Base-by-base conservation (phyloP, 1,284 basidiomycete genomes). In the Pulveroboletus sp. region DNA sequence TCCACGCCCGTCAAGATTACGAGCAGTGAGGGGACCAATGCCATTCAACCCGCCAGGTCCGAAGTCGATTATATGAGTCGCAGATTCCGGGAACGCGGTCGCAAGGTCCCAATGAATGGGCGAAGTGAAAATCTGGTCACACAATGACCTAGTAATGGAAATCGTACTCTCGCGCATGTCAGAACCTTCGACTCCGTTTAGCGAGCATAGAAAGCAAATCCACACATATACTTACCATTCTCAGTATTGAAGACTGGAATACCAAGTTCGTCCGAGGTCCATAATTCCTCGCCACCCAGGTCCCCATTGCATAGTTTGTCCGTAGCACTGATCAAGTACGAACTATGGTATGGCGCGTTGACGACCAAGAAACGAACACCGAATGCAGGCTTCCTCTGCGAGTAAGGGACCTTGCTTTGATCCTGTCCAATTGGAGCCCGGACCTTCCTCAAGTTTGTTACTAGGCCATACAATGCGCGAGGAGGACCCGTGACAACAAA, bases 41-140 rank as follows among this genome's bases (percentile, higher is more conserved):
- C 96, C 96, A 64, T 91, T 94, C 57, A 92, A 73, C 31, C 96
- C 96, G 61, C 96, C 96, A 1, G 96, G 94, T 57, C 96, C 97
- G 70, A 99, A 98, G 76, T 98, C 97, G 65, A 99, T 78, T 8
- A 93, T 90, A 73, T 99, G 96, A 5, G 96, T 98, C 0, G 95
- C 94, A 11, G 87, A 83, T 55, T 88, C 81, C 2, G 94, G 91
- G 84, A 96, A 97, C 66, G 87, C 80, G 35, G 92, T 95, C 5
- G 95, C 95, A 71, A 89, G 87, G 48, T 82, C 78, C 97, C 97
- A 99, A 77, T 96, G 89, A 65, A 99, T 96, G 22, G 91, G 92
- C 49, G 83, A 83, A 6, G 88, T 92, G 74, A 97, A 96, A 69
- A 99, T 96, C 74, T 97, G 96, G 64, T 94, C 91, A 73, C 89